A percentile compares a stretch with the other conserved stretches of the same genome.
Conservation (phyloP, 257 asterid species). For the Anisodus acutangulus region DNA sequence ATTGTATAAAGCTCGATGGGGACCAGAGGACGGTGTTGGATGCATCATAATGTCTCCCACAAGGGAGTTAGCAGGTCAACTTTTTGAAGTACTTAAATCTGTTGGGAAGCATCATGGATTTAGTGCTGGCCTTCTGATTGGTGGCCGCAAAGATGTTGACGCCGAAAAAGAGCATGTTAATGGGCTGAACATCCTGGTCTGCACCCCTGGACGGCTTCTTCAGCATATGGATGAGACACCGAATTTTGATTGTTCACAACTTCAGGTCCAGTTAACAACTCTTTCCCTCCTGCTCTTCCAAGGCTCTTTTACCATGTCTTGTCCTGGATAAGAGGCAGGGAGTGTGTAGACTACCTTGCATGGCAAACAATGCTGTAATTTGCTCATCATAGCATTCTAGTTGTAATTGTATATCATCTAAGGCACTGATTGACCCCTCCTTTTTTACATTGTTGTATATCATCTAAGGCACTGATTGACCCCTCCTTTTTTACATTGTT, state of each 20-base stretch:
- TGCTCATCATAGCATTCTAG: neutral
- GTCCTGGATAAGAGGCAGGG: conserved; percentile 11
- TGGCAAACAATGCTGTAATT: neutral
- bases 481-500: neutral
- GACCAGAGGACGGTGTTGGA: conserved; percentile 96
- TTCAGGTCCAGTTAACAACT: conserved; percentile 63
- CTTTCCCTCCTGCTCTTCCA: neutral
- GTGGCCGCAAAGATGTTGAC: conserved; percentile 92
- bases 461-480: neutral
- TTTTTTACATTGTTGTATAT: no score
- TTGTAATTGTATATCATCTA: neutral
- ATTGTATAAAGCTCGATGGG: conserved; percentile 84
- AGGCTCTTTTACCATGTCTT: conserved; percentile 6
- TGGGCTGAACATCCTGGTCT: conserved; percentile 79
- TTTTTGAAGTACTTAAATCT: conserved; percentile 70
- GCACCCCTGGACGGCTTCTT: conserved; percentile 97
- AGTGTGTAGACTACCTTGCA: conserved; percentile 18
- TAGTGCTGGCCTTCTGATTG: conserved; percentile 96
- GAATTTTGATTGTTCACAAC: conserved; percentile 88
- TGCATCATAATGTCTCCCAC: conserved; percentile 94
- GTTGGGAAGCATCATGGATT: conserved; percentile 88
- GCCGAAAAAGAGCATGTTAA: conserved; percentile 84
- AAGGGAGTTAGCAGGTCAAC: conserved; percentile 89
- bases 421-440: neutral
- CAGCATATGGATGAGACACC: conserved; percentile 99